These are phyloP conservation scores for Allium fistulosum DNA, from an alignment of 106 monocot species.

Conservation along the genomic window DNA sequence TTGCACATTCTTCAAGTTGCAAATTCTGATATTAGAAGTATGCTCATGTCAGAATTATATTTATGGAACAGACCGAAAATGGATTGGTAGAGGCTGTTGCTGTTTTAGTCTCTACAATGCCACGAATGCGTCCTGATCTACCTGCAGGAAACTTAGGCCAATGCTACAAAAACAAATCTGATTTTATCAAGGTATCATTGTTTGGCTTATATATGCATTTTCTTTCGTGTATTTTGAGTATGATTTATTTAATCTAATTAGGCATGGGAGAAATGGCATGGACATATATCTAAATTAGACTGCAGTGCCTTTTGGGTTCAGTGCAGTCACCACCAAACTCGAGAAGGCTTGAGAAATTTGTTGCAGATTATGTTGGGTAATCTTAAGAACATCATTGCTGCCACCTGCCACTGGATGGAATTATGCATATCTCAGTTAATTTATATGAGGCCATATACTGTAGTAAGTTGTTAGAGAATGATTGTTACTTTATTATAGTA, in stretches of 20 bases:
- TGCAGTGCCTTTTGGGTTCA: constrained; percentile 94
- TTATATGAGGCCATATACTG: constrained; percentile 67
- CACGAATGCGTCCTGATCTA: constrained; percentile 62
- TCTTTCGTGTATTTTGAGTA: constrained; percentile 5
- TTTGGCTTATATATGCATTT: neutral
- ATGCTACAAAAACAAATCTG: constrained; percentile 71
- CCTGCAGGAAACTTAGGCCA: constrained; percentile 62
- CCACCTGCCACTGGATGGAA: constrained; percentile 87
- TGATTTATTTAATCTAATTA: constrained; percentile 17
- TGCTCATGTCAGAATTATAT: neutral
- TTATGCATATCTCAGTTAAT: constrained; percentile 74
- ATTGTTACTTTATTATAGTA: no score
- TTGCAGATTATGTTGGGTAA: constrained; percentile 90
- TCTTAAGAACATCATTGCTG: constrained; percentile 32
- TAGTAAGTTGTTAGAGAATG: constrained; percentile 28
- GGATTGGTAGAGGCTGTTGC: constrained; percentile 92
- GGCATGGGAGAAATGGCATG: constrained; percentile 97
- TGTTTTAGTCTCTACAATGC: constrained; percentile 85
- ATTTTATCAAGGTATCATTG: constrained; percentile 78
- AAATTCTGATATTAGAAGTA: neutral
- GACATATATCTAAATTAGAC: constrained; percentile 70
- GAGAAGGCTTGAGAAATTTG: constrained; percentile 72
- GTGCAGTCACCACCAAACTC: constrained; percentile 65
- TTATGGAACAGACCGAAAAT: constrained; percentile 79
- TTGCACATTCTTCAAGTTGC: neutral